phyloP scores from a whole-genome alignment of 225 moss, liverwort and hornwort species.

The Pseudisothecium myosuroides region DNA sequence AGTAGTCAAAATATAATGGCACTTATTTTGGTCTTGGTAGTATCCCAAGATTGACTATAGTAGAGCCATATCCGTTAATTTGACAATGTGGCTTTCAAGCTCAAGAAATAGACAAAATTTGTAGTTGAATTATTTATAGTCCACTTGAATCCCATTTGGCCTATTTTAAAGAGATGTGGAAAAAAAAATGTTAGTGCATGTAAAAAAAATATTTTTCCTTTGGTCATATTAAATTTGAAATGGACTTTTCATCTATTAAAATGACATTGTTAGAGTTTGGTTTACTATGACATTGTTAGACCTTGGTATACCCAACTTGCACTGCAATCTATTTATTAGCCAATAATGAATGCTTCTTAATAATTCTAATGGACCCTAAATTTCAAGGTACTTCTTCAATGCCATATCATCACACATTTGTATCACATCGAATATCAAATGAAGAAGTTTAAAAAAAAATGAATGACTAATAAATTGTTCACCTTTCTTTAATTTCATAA shows the following conservation, averaged over 20 bases:
- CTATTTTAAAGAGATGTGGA: background rate
- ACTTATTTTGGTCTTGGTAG: background rate
- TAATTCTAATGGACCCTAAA: background rate
- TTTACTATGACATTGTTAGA: background rate
- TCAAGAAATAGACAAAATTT: background rate
- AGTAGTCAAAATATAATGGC: background rate
- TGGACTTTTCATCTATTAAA: background rate
- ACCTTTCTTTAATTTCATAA: no score
- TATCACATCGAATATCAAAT: background rate
- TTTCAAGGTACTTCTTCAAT: background rate
- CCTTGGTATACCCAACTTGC: background rate
- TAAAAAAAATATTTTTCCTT: background rate
- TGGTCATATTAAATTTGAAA: background rate
- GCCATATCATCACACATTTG: background rate
- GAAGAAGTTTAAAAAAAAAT: background rate
- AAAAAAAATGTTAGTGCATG: rapidly evolving
- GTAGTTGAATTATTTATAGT: background rate
- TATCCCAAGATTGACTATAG: background rate
- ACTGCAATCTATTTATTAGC: background rate
- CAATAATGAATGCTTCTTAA: background rate
- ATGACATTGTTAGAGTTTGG: background rate
- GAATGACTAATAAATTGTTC: background rate
- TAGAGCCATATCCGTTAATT: rapidly evolving
- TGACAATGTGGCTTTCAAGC: no score
- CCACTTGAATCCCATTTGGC: rapidly evolving